phyloP scores from a whole-genome alignment of 1,284 basidiomycete species.

The Cutaneotrichosporon sp. region DNA sequence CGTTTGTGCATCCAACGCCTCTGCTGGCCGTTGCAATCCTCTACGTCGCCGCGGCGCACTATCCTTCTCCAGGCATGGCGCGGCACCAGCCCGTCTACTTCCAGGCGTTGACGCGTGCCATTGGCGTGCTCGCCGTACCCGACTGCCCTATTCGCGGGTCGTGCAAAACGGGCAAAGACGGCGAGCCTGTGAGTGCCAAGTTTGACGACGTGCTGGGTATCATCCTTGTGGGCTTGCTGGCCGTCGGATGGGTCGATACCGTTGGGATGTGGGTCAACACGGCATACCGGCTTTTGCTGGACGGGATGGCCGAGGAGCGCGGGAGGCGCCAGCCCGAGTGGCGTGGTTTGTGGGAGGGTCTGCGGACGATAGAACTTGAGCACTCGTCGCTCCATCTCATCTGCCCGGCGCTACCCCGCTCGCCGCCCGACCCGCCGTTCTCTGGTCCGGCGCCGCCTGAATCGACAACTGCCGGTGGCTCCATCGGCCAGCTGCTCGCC shows the following conservation, averaged over 20 bases:
- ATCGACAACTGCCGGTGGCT: slow-evolving; percentile 4
- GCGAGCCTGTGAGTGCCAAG: slow-evolving; percentile 12
- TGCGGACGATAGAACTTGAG: slow-evolving; percentile 23
- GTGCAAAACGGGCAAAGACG: background rate
- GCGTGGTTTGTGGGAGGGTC: slow-evolving; percentile 23
- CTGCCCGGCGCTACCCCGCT: slow-evolving; percentile 16
- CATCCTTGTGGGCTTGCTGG: slow-evolving; percentile 19
- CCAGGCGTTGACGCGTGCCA: slow-evolving; percentile 14
- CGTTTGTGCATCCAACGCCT: slow-evolving; percentile 19
- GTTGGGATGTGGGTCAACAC: slow-evolving; percentile 24
- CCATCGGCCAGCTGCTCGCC: slow-evolving; percentile 21
- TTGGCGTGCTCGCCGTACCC: slow-evolving; percentile 16
- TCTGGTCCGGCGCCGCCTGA: background rate
- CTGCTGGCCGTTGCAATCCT: slow-evolving; percentile 22
- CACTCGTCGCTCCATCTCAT: slow-evolving; percentile 23
- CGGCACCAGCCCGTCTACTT: slow-evolving; percentile 18
- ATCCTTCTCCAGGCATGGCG: slow-evolving; percentile 14
- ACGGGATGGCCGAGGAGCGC: slow-evolving; percentile 21
- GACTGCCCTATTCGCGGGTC: slow-evolving; percentile 10
- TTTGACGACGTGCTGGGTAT: slow-evolving; percentile 23
- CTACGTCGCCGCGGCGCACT: slow-evolving; percentile 19
- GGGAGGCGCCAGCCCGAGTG: slow-evolving; percentile 15
- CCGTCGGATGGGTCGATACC: slow-evolving; percentile 23
- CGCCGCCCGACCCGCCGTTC: slow-evolving; percentile 18
- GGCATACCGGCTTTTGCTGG: slow-evolving; percentile 19